Evolutionary conservation across 306 rosid genomes (phyloP).

Genomic region (Fragaria vesca): DNA sequence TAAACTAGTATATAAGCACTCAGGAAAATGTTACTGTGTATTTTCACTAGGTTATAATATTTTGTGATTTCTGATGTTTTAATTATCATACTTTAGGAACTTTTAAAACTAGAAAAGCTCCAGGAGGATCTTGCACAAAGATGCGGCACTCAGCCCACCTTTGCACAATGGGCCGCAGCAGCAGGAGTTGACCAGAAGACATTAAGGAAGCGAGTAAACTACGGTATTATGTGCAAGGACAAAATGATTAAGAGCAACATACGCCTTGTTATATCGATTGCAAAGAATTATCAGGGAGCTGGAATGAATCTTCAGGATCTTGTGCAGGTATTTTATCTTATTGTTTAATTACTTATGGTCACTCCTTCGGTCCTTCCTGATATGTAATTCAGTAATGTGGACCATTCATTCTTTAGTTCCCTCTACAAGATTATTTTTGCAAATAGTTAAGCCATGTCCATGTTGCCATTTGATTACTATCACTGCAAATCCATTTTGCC

Average conservation of each 20-base stretch:
- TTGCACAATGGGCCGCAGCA: slow-evolving; percentile 91
- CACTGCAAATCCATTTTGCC: no score
- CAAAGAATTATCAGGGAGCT: slow-evolving; percentile 82
- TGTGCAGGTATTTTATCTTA: slow-evolving; percentile 66
- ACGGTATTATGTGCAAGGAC: slow-evolving; percentile 82
- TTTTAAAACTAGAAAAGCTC: slow-evolving; percentile 79
- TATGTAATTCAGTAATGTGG: not conserved
- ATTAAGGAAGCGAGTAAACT: slow-evolving; percentile 67
- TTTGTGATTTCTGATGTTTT: slow-evolving; percentile 32
- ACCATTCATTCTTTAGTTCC: not conserved
- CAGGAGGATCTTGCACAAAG: slow-evolving; percentile 72
- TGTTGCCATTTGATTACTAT: not conserved
- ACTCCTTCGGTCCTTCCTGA: not conserved
- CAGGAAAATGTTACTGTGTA: not conserved
- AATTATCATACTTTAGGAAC: slow-evolving; percentile 52
- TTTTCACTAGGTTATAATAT: not conserved
- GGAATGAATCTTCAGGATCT: slow-evolving; percentile 98
- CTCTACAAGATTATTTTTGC: slow-evolving; percentile 4
- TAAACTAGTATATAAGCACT: not conserved
- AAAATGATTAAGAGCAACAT: slow-evolving; percentile 93
- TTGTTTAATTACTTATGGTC: not conserved
- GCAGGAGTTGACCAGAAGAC: slow-evolving; percentile 85
- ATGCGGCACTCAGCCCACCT: slow-evolving; percentile 69
- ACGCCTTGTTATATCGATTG: slow-evolving; percentile 93
- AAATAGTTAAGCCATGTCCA: not conserved